Percentiles rank a stretch among this genome's conserved stretches.
These are phyloP conservation scores for Talaromyces sp. DNA, from an alignment of 2,329 filamentous ascomycete species.

Conservation along the genomic window DNA sequence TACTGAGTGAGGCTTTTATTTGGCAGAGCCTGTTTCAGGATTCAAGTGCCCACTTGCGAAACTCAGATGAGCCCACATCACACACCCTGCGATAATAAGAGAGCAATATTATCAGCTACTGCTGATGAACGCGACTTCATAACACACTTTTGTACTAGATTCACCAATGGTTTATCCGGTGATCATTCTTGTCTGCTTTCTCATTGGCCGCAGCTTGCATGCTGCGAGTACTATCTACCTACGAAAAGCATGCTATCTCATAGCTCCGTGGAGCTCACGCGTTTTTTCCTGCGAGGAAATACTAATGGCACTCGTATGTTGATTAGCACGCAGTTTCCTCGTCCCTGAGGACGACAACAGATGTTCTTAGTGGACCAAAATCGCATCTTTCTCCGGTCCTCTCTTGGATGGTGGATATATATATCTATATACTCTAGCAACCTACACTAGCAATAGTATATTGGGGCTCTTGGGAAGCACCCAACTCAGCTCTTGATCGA, in stretches of 20 bases:
- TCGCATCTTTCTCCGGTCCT: neutral
- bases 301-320: neutral
- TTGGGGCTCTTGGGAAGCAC: neutral
- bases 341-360: neutral
- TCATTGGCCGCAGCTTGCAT: neutral
- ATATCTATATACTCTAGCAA: too few species aligned
- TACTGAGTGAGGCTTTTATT: slow-evolving; percentile 94
- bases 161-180: neutral
- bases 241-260: neutral
- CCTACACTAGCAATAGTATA: neutral
- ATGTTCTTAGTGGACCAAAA: neutral
- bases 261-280: neutral
- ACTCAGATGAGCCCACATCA: slow-evolving; percentile 27
- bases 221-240: neutral
- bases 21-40: slow-evolving; percentile 98
- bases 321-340: neutral
- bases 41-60: slow-evolving; percentile 74
- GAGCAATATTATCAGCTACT: neutral
- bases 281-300: neutral
- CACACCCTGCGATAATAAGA: slow-evolving; percentile 16
- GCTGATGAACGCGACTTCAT: neutral
- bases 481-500: neutral
- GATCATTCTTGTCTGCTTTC: neutral
- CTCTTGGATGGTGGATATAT: neutral
- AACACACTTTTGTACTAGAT: neutral